These are phyloP conservation scores for Drechslera avenae DNA, from an alignment of 2,329 filamentous ascomycete genomes.

Conservation along the genomic window DNA sequence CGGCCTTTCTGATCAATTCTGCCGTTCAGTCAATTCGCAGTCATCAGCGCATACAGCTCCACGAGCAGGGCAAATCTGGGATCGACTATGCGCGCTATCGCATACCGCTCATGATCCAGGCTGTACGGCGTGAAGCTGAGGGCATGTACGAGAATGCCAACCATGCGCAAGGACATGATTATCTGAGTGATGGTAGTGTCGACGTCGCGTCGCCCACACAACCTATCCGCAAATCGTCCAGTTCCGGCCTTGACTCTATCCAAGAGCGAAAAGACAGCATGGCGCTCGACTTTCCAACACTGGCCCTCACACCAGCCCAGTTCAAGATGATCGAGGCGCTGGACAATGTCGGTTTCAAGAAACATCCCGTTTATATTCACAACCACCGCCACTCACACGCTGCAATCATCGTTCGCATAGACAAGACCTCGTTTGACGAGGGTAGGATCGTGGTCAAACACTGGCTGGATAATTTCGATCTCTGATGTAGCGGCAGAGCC, in stretches of 20 bases:
- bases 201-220: constrained; percentile 37
- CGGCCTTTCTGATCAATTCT: constrained; percentile 76
- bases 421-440: constrained; percentile 72
- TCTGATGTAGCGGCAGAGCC: constrained; percentile 12
- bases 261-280: constrained; percentile 37
- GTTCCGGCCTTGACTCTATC: constrained; percentile 35
- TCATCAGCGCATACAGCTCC: constrained; percentile 72
- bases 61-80: constrained; percentile 73
- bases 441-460: constrained; percentile 79
- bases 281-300: constrained; percentile 64
- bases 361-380: constrained; percentile 73
- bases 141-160: constrained; percentile 76
- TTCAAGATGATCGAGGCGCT: constrained; percentile 83
- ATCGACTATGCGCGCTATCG: constrained; percentile 73
- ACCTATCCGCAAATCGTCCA: constrained; percentile 17
- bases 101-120: constrained; percentile 71
- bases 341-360: constrained; percentile 65
- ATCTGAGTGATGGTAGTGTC: constrained; percentile 64
- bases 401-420: constrained; percentile 80
- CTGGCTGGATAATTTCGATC: constrained; percentile 76
- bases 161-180: constrained; percentile 71
- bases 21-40: constrained; percentile 78
- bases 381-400: constrained; percentile 80
- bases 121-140: constrained; percentile 76
- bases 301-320: constrained; percentile 79